Evolutionary conservation across 441 rosid species (phyloP), one percentile per base, ranked within the genome.

Genomic region (Theobroma grandiflorum): DNA sequence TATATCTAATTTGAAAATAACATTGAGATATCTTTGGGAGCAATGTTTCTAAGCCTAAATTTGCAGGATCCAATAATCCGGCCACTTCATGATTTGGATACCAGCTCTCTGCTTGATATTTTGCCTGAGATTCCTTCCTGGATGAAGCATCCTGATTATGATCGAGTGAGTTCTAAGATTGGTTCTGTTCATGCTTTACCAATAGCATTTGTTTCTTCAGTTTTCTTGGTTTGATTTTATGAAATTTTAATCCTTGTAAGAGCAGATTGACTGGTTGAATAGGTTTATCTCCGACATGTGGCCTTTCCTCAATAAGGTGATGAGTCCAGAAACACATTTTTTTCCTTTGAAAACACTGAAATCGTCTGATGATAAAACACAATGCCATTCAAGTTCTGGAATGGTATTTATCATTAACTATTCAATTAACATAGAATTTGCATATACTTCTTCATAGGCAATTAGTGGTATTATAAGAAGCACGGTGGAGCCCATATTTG

Each of bases 401-500:
- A 59, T 37, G 22, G 14, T 7, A 20, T 40, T 8, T 43, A 33
- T 61, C 4, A 33, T 71, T 8, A 35, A 35, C 26, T 70, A 62
- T 68, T 42, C 38, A n/a, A 49, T 38, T 80, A 33, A 61, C 64
- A 20, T 71, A 38, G 40, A 55, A 18, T 33, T 70, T 70, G 22
- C 35, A 33, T 64, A 26, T 49, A 64, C 4, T 68, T 20, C 20
- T 71, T 37, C 12, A 16, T 80, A 87, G 91, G 99, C 99, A 71
- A 81, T 91, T 80, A 88, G 97, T 77, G 61, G 82, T 62, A 86
- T 82, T 50, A 86, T 90, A 73, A 84, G 78, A 85, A 91, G 70
- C 82, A 87, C 78, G 4, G 79, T 87, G 40, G 74, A 89, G 82
- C 91, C 92, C 3, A 85, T 90, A 55, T 88, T 94, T 82, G 88